A percentile compares a stretch with the other conserved stretches of the same genome.
Conservation (phyloP, 352 stramenopile species). For the Globisporangium polare region DNA sequence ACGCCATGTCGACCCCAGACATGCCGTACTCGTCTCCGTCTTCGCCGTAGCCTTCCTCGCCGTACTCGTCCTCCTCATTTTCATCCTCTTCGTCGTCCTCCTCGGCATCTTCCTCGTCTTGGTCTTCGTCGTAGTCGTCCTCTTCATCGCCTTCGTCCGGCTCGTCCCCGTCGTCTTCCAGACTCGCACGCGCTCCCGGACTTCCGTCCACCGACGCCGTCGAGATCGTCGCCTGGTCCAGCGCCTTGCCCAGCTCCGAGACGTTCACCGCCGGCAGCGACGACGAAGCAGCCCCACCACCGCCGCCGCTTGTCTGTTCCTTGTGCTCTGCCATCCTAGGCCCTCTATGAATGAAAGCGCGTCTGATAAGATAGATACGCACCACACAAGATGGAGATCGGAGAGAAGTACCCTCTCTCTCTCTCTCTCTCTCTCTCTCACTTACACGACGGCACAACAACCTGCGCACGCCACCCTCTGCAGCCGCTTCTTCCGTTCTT, state of each 20-base stretch:
- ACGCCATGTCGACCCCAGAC: conserved; percentile 4
- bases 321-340: conserved; percentile 10
- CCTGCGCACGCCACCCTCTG: conserved; percentile 4
- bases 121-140: conserved; percentile 11
- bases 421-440: conserved; percentile 4
- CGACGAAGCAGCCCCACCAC: conserved; percentile 4
- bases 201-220: conserved; percentile 10
- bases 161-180: conserved; percentile 8
- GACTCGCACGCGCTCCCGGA: conserved; percentile 16
- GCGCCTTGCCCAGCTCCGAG: conserved; percentile 68
- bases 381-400: no score
- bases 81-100: conserved; percentile 9
- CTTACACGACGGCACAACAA: conserved; percentile 9
- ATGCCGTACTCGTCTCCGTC: conserved; percentile 17
- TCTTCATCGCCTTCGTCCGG: conserved; percentile 14
- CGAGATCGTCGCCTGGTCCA: conserved; percentile 75
- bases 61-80: conserved; percentile 13
- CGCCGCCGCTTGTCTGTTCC: neutral
- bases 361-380: neutral
- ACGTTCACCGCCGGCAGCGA: conserved; percentile 33
- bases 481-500: neutral
- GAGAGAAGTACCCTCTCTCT: neutral
- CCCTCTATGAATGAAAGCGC: neutral
- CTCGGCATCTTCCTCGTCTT: conserved; percentile 12
- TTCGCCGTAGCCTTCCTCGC: conserved; percentile 16